Conservation (phyloP, 2,329 filamentous ascomycete species). For the Fusarium nelsonii region DNA sequence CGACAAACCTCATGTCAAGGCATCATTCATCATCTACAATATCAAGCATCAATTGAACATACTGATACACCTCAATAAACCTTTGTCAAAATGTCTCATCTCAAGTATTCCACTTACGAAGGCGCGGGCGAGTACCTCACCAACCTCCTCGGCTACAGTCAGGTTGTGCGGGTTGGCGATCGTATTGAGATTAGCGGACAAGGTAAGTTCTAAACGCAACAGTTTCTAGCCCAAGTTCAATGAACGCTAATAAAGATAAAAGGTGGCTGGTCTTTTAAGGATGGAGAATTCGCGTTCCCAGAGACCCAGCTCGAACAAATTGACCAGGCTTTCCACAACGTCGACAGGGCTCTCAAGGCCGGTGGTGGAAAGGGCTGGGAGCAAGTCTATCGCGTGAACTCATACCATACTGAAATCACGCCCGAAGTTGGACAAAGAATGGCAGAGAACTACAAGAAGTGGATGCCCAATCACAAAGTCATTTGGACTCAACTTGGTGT, state of each 20-base stretch:
- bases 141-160: constrained; percentile 56
- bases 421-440: constrained; percentile 55
- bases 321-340: constrained; percentile 65
- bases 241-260: not conserved
- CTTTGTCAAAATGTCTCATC: constrained; percentile 44
- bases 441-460: constrained; percentile 60
- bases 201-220: constrained; percentile 48
- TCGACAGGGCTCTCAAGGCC: constrained; percentile 61
- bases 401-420: constrained; percentile 58
- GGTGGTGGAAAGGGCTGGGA: constrained; percentile 67
- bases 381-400: constrained; percentile 62
- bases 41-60: not conserved
- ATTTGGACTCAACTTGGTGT: constrained; percentile 67
- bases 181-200: constrained; percentile 62
- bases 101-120: constrained; percentile 49
- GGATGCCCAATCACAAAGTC: constrained; percentile 63
- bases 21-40: rapidly evolving
- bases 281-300: constrained; percentile 49
- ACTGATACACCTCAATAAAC: rapidly evolving
- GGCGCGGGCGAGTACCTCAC: constrained; percentile 49
- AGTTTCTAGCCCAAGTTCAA: too few relatives aligned
- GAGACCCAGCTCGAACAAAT: constrained; percentile 57
- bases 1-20: not conserved
- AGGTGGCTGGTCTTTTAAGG: constrained; percentile 51
- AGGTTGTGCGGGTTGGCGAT: constrained; percentile 63